Percentiles rank a stretch among this genome's conserved stretches.
Conservation (phyloP, 352 stramenopile species). For the Globisporangium nagaii region DNA sequence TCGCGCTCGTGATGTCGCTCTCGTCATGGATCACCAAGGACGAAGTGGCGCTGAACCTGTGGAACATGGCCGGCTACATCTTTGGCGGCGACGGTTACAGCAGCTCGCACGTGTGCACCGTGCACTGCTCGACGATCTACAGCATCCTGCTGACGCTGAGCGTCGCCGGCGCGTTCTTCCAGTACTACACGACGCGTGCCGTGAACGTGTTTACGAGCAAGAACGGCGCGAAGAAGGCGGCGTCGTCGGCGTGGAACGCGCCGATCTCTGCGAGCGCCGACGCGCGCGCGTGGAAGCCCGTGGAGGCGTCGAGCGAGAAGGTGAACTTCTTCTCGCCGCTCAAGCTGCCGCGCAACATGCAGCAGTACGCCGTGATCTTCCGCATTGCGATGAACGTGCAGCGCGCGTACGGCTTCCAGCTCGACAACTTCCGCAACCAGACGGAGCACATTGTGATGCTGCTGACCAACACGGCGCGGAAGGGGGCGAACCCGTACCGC, state of each 20-base stretch:
- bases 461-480: slow-evolving; percentile 89
- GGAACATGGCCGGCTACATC: slow-evolving; percentile 59
- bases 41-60: slow-evolving; percentile 58
- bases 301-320: slow-evolving; percentile 31
- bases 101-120: slow-evolving; percentile 46
- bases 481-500: slow-evolving; percentile 75
- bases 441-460: slow-evolving; percentile 97
- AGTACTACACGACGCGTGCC: slow-evolving; percentile 40
- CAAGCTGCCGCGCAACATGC: slow-evolving; percentile 73
- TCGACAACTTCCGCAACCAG: slow-evolving; percentile 93
- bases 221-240: slow-evolving; percentile 11
- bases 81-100: slow-evolving; percentile 44
- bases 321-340: slow-evolving; percentile 79
- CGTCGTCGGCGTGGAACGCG: slow-evolving; percentile 19
- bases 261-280: slow-evolving; percentile 75
- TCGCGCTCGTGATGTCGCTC: slow-evolving; percentile 61
- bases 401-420: slow-evolving; percentile 78
- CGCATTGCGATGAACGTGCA: slow-evolving; percentile 82
- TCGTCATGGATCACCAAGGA: slow-evolving; percentile 65
- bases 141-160: slow-evolving; percentile 38
- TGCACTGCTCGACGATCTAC: slow-evolving; percentile 63
- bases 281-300: slow-evolving; percentile 58
- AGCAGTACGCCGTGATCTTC: slow-evolving; percentile 81
- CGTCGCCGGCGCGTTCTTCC: slow-evolving; percentile 25
- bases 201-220: slow-evolving; percentile 28